A percentile compares a stretch with the other conserved stretches of the same genome.
These are phyloP conservation scores for Garcia nutans DNA, from an alignment of 345 rosid genomes.

Conservation along the genomic window DNA sequence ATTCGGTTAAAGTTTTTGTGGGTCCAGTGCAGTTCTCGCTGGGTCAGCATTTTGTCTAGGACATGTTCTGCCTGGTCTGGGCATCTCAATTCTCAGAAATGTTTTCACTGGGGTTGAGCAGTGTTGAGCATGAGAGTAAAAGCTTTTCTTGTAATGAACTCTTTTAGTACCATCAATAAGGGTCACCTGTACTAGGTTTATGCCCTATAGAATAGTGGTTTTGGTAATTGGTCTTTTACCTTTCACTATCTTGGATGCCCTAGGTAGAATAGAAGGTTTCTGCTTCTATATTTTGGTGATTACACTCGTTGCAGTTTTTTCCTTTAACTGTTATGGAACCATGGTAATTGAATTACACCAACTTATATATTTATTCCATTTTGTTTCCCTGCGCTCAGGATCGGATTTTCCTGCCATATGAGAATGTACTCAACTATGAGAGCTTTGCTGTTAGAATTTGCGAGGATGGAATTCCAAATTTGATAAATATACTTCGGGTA, in stretches of 20 bases:
- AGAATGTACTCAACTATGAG: conserved; percentile 87
- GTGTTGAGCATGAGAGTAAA: not conserved
- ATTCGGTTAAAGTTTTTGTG: too few relatives aligned
- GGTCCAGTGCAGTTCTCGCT: too few relatives aligned
- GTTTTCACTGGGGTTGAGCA: not conserved
- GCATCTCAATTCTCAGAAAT: not conserved
- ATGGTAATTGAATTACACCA: not conserved
- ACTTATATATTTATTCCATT: not conserved
- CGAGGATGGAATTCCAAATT: conserved; percentile 87
- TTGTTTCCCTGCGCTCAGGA: conserved; percentile 52
- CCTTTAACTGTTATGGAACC: not conserved
- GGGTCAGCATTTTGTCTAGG: not conserved
- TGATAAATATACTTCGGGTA: conserved; percentile 86
- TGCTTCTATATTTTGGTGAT: not conserved
- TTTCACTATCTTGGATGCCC: not conserved
- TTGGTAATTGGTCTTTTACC: not conserved
- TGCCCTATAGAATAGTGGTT: not conserved
- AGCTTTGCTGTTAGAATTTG: conserved; percentile 83
- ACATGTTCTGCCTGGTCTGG: not conserved
- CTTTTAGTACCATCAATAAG: not conserved
- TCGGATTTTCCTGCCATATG: conserved; percentile 91
- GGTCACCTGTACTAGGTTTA: not conserved
- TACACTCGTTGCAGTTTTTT: not conserved
- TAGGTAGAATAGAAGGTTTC: not conserved
- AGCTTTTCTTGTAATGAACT: not conserved